phyloP scores from a whole-genome alignment of 148 eudicot species.

The Rheum nobile region DNA sequence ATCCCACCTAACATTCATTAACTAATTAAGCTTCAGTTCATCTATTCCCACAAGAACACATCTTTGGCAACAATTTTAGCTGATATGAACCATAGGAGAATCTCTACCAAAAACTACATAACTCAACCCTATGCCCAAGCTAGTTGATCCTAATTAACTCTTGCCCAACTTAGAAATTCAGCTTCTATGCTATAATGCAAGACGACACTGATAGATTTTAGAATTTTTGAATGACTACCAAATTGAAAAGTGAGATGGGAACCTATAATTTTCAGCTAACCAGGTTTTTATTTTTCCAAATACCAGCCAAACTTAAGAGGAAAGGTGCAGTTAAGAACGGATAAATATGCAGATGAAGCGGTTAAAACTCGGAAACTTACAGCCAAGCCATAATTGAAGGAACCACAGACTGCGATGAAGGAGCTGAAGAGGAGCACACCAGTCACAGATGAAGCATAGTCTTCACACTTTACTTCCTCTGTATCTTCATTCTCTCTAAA shows the following conservation, averaged over 20 bases:
- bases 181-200: not conserved
- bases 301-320: no score
- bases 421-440: slow-evolving; percentile 24
- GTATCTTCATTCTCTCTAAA: not conserved
- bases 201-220: no score
- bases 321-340: no score
- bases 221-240: no score
- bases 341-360: no score
- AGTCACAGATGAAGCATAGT: slow-evolving; percentile 14
- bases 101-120: no score
- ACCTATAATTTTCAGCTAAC: no score
- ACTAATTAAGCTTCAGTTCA: not conserved
- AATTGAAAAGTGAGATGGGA: no score
- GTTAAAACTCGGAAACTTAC: slow-evolving; percentile 20
- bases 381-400: slow-evolving; percentile 26
- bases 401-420: slow-evolving; percentile 26
- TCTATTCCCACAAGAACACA: not conserved
- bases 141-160: no score
- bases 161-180: no score
- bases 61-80: not conserved
- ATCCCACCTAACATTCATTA: slow-evolving; percentile 12
- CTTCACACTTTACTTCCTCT: not conserved
- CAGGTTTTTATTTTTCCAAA: no score
- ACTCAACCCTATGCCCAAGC: no score
- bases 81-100: not conserved